These are phyloP conservation scores for Aspergillus hiratsukae DNA, from an alignment of 2,329 filamentous ascomycete species.

Conservation along the genomic window DNA sequence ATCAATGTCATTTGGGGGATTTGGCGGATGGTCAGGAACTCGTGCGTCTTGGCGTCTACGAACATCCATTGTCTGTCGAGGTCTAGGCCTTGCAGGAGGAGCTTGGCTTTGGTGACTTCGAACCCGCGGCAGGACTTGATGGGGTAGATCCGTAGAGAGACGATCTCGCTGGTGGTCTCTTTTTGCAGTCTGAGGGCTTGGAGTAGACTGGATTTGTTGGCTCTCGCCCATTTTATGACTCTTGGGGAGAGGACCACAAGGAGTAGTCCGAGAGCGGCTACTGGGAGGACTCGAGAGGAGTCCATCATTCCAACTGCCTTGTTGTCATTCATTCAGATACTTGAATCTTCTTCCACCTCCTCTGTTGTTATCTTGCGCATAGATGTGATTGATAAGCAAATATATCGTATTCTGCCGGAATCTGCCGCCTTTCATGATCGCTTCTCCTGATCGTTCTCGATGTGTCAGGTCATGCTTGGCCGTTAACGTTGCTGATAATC, in stretches of 20 bases:
- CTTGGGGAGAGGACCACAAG: slow-evolving; percentile 13
- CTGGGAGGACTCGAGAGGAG: neutral
- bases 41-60: slow-evolving; percentile 48
- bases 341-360: neutral
- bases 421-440: neutral
- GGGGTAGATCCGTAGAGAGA: slow-evolving; percentile 54
- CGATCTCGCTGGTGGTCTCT: slow-evolving; percentile 25
- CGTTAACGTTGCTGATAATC: no score
- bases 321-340: neutral
- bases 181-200: slow-evolving; percentile 11
- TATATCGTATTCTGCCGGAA: neutral
- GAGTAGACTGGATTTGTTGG: slow-evolving; percentile 4
- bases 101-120: slow-evolving; percentile 47
- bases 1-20: slow-evolving; percentile 61
- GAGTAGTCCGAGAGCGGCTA: neutral
- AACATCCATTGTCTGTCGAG: slow-evolving; percentile 66
- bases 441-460: neutral
- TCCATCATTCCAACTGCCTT: neutral
- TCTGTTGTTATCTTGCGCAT: neutral
- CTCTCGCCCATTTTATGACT: slow-evolving; percentile 11
- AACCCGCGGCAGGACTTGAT: slow-evolving; percentile 65
- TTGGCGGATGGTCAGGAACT: slow-evolving; percentile 61
- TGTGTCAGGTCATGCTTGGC: neutral
- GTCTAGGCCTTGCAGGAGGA: slow-evolving; percentile 55
- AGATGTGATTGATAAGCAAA: neutral